phyloP scores from a whole-genome alignment of 441 rosid genomes.

The California macrophylla region DNA sequence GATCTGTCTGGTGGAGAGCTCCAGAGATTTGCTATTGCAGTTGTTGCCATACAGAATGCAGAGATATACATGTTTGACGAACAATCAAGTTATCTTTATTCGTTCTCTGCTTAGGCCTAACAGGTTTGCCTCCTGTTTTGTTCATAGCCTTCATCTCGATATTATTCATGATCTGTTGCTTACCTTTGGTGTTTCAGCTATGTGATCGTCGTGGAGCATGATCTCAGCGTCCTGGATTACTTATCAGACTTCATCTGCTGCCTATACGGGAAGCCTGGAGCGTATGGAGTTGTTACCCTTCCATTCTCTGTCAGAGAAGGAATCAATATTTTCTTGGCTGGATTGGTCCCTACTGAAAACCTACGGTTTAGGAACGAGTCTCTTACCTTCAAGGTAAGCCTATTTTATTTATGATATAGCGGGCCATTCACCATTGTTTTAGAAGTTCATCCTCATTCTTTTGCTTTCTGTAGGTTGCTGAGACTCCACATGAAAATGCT shows the following conservation, averaged over 20 bases:
- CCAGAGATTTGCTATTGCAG: constrained; percentile 94
- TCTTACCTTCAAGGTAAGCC: constrained; percentile 70
- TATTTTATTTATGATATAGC: not conserved
- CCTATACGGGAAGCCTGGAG: constrained; percentile 91
- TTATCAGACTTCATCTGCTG: constrained; percentile 93
- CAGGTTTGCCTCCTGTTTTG: constrained; percentile 36
- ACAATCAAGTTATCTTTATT: constrained; percentile 84
- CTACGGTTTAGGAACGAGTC: constrained; percentile 86
- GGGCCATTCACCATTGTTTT: not conserved
- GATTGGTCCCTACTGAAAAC: constrained; percentile 92
- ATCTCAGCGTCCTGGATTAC: constrained; percentile 90
- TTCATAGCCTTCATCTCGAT: constrained; percentile 6
- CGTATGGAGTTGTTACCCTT: constrained; percentile 94
- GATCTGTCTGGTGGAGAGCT: constrained; percentile 97
- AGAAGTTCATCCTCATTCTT: constrained; percentile 3
- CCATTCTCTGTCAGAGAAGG: constrained; percentile 97
- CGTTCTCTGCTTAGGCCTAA: constrained; percentile 80
- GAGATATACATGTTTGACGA: constrained; percentile 98
- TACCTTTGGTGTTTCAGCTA: constrained; percentile 73
- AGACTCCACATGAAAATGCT: constrained; percentile 84
- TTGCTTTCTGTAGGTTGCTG: constrained; percentile 59
- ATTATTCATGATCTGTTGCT: no score
- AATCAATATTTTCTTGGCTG: constrained; percentile 87
- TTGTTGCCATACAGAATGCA: constrained; percentile 83
- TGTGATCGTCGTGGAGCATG: constrained; percentile 97